These are phyloP conservation scores for Rutidosis leptorrhynchoides DNA, from an alignment of 129 eudicot species.

Conservation along the genomic window DNA sequence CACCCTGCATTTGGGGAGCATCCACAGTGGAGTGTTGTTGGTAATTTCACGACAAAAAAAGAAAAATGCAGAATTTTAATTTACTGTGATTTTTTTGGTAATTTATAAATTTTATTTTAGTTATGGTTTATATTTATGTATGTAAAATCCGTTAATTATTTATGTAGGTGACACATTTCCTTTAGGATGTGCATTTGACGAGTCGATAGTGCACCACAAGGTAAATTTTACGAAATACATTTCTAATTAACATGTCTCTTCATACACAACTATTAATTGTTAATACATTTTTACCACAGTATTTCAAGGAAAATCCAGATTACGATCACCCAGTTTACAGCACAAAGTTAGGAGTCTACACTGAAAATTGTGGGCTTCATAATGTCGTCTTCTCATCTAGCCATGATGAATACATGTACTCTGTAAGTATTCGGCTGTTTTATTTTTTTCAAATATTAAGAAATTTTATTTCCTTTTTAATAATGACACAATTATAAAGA, in stretches of 20 bases:
- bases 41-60: constrained; percentile 52
- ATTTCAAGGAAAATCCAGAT: constrained; percentile 46
- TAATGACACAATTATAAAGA: too few relatives aligned
- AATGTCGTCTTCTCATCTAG: constrained; percentile 57
- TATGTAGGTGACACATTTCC: constrained; percentile 29
- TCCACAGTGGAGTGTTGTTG: constrained; percentile 75
- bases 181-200: too few relatives aligned
- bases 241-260: background rate
- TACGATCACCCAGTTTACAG: constrained; percentile 24
- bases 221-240: too few relatives aligned
- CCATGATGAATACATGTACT: constrained; percentile 66
- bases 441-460: background rate
- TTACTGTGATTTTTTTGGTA: too few relatives aligned
- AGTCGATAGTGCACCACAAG: too few relatives aligned
- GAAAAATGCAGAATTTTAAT: too few relatives aligned
- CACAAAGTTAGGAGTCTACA: constrained; percentile 48
- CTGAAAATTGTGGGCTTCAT: constrained; percentile 45
- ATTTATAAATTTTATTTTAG: too few relatives aligned
- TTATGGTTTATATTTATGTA: too few relatives aligned
- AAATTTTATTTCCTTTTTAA: background rate
- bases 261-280: background rate
- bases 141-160: too few relatives aligned
- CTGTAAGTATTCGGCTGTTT: constrained; percentile 25
- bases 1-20: constrained; percentile 53
- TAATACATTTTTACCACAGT: constrained; percentile 24